Conservation (phyloP, 1,139 yeast genomes). For the Pichia sp. region DNA sequence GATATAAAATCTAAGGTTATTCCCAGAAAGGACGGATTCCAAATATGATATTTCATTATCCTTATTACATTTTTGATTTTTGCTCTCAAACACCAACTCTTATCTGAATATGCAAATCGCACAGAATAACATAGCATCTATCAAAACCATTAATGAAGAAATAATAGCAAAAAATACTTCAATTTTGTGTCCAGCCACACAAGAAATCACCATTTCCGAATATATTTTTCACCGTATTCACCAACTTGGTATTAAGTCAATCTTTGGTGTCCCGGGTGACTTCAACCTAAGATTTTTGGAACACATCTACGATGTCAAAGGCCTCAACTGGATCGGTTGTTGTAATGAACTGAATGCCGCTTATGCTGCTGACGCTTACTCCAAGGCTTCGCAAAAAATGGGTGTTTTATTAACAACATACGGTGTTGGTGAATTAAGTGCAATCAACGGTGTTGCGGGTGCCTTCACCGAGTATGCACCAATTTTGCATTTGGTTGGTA, state of each 20-base stretch:
- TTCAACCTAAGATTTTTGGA: slow-evolving; percentile 50
- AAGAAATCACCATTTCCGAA: slow-evolving; percentile 22
- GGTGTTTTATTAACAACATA: slow-evolving; percentile 49
- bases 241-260: slow-evolving; percentile 22
- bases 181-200: neutral
- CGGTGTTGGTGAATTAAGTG: slow-evolving; percentile 86
- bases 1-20: too few relatives aligned
- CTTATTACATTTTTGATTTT: too few relatives aligned
- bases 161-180: neutral
- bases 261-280: slow-evolving; percentile 49
- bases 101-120: too few relatives aligned
- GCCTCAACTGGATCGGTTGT: slow-evolving; percentile 48
- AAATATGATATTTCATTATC: too few relatives aligned
- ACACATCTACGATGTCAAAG: slow-evolving; percentile 37
- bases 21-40: too few relatives aligned
- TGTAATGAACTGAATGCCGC: slow-evolving; percentile 61
- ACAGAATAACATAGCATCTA: too few relatives aligned
- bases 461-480: slow-evolving; percentile 77
- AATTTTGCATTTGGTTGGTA: slow-evolving; percentile 77
- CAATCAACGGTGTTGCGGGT: slow-evolving; percentile 78
- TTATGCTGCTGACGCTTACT: slow-evolving; percentile 75
- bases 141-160: neutral
- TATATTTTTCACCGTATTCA: slow-evolving; percentile 23
- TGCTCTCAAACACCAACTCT: too few relatives aligned
- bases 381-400: slow-evolving; percentile 41